These are phyloP conservation scores for Podosphaera aphanis DNA, from an alignment of 2,329 filamentous ascomycete genomes.

Conservation along the genomic window DNA sequence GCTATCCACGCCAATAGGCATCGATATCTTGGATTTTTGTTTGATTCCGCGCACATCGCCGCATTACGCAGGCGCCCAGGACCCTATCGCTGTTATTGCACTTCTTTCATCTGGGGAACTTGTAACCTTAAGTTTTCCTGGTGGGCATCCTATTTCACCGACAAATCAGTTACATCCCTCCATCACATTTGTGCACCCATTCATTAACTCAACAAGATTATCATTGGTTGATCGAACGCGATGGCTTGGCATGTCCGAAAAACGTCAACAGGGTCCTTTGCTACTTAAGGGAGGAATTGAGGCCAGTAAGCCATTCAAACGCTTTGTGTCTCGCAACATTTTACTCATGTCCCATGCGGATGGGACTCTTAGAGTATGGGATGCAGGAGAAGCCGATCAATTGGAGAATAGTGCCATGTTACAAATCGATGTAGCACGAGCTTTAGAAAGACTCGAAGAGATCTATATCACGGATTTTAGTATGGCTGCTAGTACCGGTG, in stretches of 20 bases:
- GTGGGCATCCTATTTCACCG: constrained; percentile 69
- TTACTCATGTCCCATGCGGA: constrained; percentile 76
- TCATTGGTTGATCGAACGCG: constrained; percentile 50
- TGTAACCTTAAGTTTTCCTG: constrained; percentile 76
- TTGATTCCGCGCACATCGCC: constrained; percentile 63
- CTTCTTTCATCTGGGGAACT: constrained; percentile 71
- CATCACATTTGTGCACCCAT: constrained; percentile 73
- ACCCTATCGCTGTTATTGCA: constrained; percentile 66
- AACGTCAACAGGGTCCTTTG: constrained; percentile 50
- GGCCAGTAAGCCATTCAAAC: constrained; percentile 42
- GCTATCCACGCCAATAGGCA: constrained; percentile 53
- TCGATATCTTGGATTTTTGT: constrained; percentile 58
- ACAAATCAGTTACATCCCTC: constrained; percentile 84
- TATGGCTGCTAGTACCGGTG: constrained; percentile 57
- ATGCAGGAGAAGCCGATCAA: constrained; percentile 74
- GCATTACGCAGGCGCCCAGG: constrained; percentile 68
- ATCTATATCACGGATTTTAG: constrained; percentile 60
- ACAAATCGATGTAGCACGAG: constrained; percentile 68
- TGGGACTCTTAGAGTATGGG: constrained; percentile 79
- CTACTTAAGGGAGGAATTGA: constrained; percentile 62
- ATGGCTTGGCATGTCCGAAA: constrained; percentile 84
- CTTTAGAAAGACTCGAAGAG: constrained; percentile 55
- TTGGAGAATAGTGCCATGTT: constrained; percentile 66
- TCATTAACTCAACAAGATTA: constrained; percentile 51
- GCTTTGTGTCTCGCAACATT: constrained; percentile 65